Evolutionary conservation across 306 rosid genomes (phyloP).

Genomic region (Vigna nakashimae): DNA sequence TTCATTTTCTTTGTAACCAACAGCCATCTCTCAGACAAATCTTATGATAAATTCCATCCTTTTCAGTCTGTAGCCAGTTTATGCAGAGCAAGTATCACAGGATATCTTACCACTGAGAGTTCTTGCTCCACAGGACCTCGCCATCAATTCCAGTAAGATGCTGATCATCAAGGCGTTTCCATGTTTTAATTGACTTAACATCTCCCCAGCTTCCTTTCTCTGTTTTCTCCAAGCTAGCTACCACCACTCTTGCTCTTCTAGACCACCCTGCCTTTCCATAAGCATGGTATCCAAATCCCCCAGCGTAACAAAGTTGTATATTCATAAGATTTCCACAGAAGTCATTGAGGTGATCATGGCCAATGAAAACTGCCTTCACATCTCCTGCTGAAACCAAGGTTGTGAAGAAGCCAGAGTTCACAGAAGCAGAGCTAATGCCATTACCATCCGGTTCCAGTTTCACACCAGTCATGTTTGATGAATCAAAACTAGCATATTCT

Average conservation of each 20-base stretch:
- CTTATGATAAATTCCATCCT: background rate
- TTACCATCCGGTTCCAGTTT: constrained; percentile 60
- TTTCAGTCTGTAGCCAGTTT: constrained; percentile 31
- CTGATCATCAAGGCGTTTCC: constrained; percentile 88
- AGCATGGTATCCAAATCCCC: constrained; percentile 97
- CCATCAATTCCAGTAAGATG: constrained; percentile 68
- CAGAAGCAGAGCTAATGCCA: constrained; percentile 82
- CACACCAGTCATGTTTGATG: constrained; percentile 78
- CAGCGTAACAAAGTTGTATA: constrained; percentile 81
- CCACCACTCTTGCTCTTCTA: constrained; percentile 88
- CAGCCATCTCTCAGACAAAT: background rate
- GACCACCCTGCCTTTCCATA: constrained; percentile 96
- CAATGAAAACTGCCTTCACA: constrained; percentile 86
- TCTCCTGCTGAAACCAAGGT: constrained; percentile 87
- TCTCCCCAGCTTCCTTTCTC: constrained; percentile 69
- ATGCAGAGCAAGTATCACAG: constrained; percentile 16
- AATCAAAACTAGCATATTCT: constrained; percentile 70
- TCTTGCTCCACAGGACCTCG: constrained; percentile 79
- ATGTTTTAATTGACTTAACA: constrained; percentile 80
- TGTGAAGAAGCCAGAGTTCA: constrained; percentile 92
- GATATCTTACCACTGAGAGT: constrained; percentile 55
- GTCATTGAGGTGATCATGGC: constrained; percentile 94
- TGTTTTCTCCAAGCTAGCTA: constrained; percentile 73
- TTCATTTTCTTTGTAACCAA: constrained; percentile 11
- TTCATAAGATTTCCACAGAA: constrained; percentile 80